Conservation (phyloP, 2,329 filamentous ascomycete species). For the Neurospora crassa region DNA sequence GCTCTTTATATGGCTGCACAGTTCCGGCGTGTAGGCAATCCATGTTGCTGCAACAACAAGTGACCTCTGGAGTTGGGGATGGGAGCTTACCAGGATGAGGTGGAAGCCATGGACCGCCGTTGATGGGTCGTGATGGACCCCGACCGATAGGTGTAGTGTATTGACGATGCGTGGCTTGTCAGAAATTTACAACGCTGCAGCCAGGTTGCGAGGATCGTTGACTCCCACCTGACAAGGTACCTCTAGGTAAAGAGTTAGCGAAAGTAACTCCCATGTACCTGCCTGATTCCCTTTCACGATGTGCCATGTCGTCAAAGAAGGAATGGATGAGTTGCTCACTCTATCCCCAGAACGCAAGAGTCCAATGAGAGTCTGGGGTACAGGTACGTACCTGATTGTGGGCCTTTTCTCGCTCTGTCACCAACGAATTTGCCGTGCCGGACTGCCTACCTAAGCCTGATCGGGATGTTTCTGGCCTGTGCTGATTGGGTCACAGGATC, state of each 20-base stretch:
- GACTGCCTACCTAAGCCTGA: constrained; percentile 10
- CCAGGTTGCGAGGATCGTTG: neutral
- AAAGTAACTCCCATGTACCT: neutral
- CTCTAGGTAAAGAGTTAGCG: neutral
- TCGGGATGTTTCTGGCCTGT: constrained; percentile 14
- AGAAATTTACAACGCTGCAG: neutral
- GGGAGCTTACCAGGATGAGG: neutral
- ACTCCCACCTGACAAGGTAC: neutral
- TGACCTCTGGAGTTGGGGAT: neutral
- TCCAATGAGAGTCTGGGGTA: neutral
- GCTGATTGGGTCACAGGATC: constrained; percentile 20
- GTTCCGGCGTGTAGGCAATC: neutral
- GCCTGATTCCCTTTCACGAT: neutral
- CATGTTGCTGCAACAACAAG: neutral
- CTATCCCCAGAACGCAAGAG: neutral
- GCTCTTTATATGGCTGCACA: neutral
- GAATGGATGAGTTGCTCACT: neutral
- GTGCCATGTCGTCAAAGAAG: neutral
- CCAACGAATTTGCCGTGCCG: constrained; percentile 9
- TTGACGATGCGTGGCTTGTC: neutral
- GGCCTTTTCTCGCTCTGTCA: constrained; percentile 2
- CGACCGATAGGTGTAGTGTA: neutral
- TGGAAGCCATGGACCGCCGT: neutral
- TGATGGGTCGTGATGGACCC: neutral
- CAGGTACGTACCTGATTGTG: neutral